Percentiles rank a stretch among this genome's conserved stretches.
These are phyloP conservation scores for Ogataea methanolica DNA, from an alignment of 805 yeast species.

Conservation along the genomic window DNA sequence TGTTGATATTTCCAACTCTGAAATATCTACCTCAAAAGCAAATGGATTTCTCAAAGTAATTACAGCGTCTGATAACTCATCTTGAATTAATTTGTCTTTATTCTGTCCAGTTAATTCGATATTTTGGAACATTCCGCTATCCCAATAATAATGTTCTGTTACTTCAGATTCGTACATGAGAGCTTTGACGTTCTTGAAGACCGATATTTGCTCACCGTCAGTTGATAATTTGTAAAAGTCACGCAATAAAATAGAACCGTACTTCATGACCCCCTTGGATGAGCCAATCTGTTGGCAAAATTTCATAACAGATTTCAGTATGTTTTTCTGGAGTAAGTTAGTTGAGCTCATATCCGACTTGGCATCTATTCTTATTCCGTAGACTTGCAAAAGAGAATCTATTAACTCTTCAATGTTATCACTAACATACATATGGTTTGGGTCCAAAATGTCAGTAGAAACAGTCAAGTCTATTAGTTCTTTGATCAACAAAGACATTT, in stretches of 20 bases:
- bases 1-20: constrained; percentile 38
- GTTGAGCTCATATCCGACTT: constrained; percentile 1
- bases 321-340: constrained; percentile 35
- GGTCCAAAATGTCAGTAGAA: constrained; percentile 5
- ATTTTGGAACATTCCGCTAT: constrained; percentile 45
- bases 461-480: constrained; percentile 50
- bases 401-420: constrained; percentile 27
- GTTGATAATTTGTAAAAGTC: constrained; percentile 52
- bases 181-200: constrained; percentile 32
- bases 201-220: constrained; percentile 50
- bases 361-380: constrained; percentile 37
- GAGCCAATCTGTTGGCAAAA: constrained; percentile 52
- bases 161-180: constrained; percentile 10
- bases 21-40: constrained; percentile 63
- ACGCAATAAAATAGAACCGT: constrained; percentile 51
- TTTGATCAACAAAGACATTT: constrained; percentile 64
- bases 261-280: constrained; percentile 36
- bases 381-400: constrained; percentile 44
- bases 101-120: constrained; percentile 13
- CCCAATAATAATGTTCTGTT: constrained; percentile 55
- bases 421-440: constrained; percentile 6
- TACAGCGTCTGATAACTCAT: constrained; percentile 56
- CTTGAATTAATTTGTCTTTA: constrained; percentile 40
- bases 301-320: constrained; percentile 38
- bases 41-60: constrained; percentile 74